Evolutionary conservation across 768 basidiomycete species (phyloP).

Genomic region (Pisolithus albus): DNA sequence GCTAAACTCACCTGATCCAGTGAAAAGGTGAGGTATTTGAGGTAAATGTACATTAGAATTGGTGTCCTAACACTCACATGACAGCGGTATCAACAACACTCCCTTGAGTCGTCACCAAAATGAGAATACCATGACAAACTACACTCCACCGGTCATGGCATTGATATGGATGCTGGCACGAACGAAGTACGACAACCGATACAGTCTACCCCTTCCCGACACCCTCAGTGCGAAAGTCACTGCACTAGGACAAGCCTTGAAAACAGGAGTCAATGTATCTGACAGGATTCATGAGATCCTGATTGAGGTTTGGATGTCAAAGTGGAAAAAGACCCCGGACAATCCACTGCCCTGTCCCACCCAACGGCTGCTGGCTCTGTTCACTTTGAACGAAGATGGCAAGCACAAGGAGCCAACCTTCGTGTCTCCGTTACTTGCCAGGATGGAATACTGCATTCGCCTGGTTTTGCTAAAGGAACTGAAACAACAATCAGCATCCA

Average conservation of each 20-base stretch:
- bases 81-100: conserved; percentile 17
- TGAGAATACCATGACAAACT: conserved; percentile 6
- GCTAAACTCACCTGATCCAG: conserved; percentile 8
- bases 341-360: conserved; percentile 15
- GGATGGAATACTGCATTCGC: conserved; percentile 3
- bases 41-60: background rate
- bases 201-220: background rate
- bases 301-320: conserved; percentile 4
- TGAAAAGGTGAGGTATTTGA: background rate
- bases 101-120: conserved; percentile 19
- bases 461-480: background rate
- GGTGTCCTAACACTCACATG: background rate
- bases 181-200: background rate
- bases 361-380: background rate
- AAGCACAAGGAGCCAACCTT: background rate
- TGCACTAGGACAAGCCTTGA: background rate
- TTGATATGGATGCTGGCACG: conserved; percentile 3
- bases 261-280: background rate
- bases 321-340: background rate
- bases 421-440: background rate
- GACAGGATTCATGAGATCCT: conserved; percentile 6
- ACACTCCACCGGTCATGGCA: background rate
- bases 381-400: conserved; percentile 5
- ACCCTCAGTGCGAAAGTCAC: background rate
- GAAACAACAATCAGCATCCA: background rate